Conservation (phyloP, 805 yeast species). For the Metschnikowia similis region DNA sequence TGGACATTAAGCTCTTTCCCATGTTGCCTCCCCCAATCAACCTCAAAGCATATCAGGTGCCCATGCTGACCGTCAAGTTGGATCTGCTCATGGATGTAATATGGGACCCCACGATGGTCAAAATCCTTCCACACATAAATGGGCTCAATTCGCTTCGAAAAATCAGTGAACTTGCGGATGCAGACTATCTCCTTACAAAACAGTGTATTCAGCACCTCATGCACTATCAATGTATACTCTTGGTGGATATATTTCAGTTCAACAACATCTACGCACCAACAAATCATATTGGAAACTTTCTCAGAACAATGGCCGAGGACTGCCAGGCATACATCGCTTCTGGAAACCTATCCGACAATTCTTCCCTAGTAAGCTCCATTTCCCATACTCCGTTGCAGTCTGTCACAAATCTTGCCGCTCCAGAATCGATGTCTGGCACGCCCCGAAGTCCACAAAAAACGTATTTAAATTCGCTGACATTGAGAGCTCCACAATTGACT, state of each 20-base stretch:
- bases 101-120: constrained; percentile 97
- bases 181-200: constrained; percentile 72
- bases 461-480: neutral
- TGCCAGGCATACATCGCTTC: constrained; percentile 79
- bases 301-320: constrained; percentile 64
- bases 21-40: constrained; percentile 75
- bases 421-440: neutral
- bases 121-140: constrained; percentile 78
- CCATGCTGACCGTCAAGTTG: constrained; percentile 79
- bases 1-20: constrained; percentile 93
- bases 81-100: constrained; percentile 73
- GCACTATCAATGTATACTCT: constrained; percentile 81
- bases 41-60: constrained; percentile 80
- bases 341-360: constrained; percentile 13
- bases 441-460: neutral
- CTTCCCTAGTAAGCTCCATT: neutral
- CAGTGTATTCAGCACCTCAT: constrained; percentile 88
- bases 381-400: constrained; percentile 1
- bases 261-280: constrained; percentile 87
- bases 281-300: constrained; percentile 63
- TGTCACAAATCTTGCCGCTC: neutral
- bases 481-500: constrained; percentile 5
- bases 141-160: constrained; percentile 80
- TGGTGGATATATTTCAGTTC: constrained; percentile 87
- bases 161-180: constrained; percentile 75